Evolutionary conservation across 495 filamentous ascomycete species (phyloP), one percentile per base, ranked within the genome.

Genomic region (Neurospora sp.): DNA sequence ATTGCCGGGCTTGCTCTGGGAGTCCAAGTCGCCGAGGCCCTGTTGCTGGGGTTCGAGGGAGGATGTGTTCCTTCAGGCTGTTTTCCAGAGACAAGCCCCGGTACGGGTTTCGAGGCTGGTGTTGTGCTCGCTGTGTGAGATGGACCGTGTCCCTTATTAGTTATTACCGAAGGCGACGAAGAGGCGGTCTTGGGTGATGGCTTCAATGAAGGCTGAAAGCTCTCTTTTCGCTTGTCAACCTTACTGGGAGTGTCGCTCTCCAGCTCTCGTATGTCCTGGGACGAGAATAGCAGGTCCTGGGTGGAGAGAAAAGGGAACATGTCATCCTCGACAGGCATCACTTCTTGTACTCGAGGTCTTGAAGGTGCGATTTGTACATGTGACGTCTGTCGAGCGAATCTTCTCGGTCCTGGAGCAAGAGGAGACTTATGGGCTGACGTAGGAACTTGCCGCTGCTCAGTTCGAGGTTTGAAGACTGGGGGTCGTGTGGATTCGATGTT

Each of bases 221-320:
- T 7, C 1, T 65, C 53, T 7, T 35, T 65, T 65, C 27, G 6
- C 14, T 4, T 65, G 2, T 68, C 8, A 35, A n/a, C 42, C 75
- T 75, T 72, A 59, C 39, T 71, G 65, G 75, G 20, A 53, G 75
- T 72, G 20, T 71, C 46, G 46, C 74, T 72, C 44, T 81, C 81
- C 20, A 87, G 74, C 31, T 87, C 85, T 39, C 77, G 78, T 5
- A 86, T 69, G 35, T 87, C 85, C 74, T 86, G 84, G 1, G 85
- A 85, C 0, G 84, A 86, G 12, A 86, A 71, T 1, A 78, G 53
- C 0, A 84, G 69, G 73, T 87, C 85, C 70, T 86, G 85, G 0
- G 85, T 83, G 5, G 79, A 85, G 42, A 85, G 75, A 42, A 84
- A 80, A 0, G 79, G 76, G 4, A 79, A 74, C 10, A 79, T 73